Evolutionary conservation across 2,329 filamentous ascomycete genomes (phyloP).

Genomic region (Dryadomyces sulphureus): DNA sequence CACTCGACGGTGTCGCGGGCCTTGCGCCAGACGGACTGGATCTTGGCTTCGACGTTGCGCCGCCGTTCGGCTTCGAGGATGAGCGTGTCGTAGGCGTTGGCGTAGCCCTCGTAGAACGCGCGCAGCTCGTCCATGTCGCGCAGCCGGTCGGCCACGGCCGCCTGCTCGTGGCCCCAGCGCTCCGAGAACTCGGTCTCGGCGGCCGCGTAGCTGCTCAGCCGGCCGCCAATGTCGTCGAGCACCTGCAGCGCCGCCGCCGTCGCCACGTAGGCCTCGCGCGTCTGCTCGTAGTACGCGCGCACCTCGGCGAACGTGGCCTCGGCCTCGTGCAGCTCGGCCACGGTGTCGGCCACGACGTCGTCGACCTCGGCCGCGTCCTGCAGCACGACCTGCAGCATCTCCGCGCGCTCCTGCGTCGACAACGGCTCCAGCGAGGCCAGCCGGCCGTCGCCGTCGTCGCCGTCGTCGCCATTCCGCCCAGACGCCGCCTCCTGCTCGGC

Average conservation of each 20-base stretch:
- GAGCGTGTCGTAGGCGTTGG: conserved; percentile 69
- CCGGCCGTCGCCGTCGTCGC: not conserved
- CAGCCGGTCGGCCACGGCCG: conserved; percentile 52
- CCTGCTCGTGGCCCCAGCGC: conserved; percentile 62
- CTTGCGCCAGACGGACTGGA: conserved; percentile 60
- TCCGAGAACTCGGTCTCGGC: conserved; percentile 38
- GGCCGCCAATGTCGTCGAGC: conserved; percentile 51
- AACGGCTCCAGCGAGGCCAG: conserved; percentile 48
- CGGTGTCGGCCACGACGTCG: conserved; percentile 55
- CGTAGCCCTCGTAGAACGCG: conserved; percentile 77
- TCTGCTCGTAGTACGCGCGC: conserved; percentile 42
- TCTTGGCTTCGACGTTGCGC: conserved; percentile 55
- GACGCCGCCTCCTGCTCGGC: conserved; percentile 35
- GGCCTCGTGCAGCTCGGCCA: conserved; percentile 63
- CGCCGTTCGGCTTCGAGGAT: conserved; percentile 73
- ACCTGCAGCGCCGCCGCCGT: conserved; percentile 49
- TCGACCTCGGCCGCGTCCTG: conserved; percentile 55
- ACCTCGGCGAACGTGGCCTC: conserved; percentile 54
- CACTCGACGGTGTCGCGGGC: conserved; percentile 63
- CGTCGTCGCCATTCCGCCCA: not conserved
- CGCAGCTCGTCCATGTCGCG: conserved; percentile 63
- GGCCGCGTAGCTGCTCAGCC: conserved; percentile 24
- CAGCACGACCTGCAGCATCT: conserved; percentile 70
- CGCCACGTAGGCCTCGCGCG: conserved; percentile 38
- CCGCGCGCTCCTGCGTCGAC: conserved; percentile 57